Conservation (phyloP, 1,139 yeast species). For the Taphrina confusa region DNA sequence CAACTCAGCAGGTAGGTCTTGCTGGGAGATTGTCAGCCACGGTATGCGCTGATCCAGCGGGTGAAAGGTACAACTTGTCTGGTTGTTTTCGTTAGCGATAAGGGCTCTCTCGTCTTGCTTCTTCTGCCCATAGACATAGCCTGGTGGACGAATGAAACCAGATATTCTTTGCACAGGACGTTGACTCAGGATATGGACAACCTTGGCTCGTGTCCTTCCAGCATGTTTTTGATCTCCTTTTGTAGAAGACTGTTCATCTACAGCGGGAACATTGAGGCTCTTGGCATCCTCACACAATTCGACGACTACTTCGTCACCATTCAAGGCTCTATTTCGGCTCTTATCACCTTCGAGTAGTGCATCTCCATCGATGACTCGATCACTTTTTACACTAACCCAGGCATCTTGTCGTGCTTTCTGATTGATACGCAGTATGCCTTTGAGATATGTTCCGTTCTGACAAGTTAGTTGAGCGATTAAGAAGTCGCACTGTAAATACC, state of each 20-base stretch:
- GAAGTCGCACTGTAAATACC: too few species aligned
- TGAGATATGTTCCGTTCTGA: constrained; percentile 12
- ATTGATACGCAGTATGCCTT: constrained; percentile 85
- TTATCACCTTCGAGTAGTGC: constrained; percentile 98
- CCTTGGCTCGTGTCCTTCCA: constrained; percentile 16
- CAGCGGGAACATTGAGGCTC: too few species aligned
- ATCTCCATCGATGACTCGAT: constrained; percentile 82
- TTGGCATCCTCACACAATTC: constrained; percentile 56
- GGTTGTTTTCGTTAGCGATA: constrained; percentile 9
- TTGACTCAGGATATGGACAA: constrained; percentile 21
- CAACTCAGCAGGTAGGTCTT: constrained; percentile 7
- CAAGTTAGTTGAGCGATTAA: neutral
- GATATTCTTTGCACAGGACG: constrained; percentile 32
- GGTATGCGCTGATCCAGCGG: constrained; percentile 30
- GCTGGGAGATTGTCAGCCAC: constrained; percentile 11
- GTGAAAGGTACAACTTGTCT: constrained; percentile 10
- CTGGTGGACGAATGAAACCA: constrained; percentile 30
- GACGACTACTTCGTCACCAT: constrained; percentile 94
- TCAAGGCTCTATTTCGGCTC: constrained; percentile 94
- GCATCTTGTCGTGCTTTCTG: constrained; percentile 96
- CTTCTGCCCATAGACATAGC: constrained; percentile 13
- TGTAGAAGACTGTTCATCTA: constrained; percentile 68
- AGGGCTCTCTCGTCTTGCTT: constrained; percentile 14
- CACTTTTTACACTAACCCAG: constrained; percentile 93
- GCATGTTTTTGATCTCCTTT: constrained; percentile 4